Evolutionary conservation across 2,329 filamentous ascomycete genomes (phyloP), one percentile per base, ranked within the genome.

Genomic region (Phaeophleospora eucalypticola): DNA sequence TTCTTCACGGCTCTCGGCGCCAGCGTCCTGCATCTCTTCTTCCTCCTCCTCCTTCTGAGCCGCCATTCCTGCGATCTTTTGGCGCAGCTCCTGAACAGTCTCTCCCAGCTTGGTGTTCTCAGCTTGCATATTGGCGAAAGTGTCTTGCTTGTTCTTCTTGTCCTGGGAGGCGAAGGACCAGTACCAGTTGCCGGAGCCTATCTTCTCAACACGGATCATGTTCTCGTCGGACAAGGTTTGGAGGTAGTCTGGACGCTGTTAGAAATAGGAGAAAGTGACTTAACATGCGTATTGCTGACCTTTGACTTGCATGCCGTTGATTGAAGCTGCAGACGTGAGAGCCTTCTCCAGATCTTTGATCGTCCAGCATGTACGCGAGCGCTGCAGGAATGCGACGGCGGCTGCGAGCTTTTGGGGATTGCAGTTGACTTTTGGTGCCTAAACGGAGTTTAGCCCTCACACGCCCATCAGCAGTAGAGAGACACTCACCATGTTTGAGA

Each of bases 181-280:
- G 67, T 85, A 86, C 82, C 82, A 86, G 63, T 86, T 86, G 20
- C 81, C 82, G 53, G 75, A 82, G 36, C 82, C 83, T 57, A 86
- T 86, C 65, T 85, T 86, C 68, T 86, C 82, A 20, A 83, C 77
- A 15, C 75, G 75, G 51, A 86, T 77, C 57, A 77, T 74, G 57
- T 72, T 73, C 46, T 86, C 83, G 58, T 84, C 80, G 7, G 72
- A 69, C 16, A 86, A 73, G 3, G 74, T 70, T 61, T 83, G 80
- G 15, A 86, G 68, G 59, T 81, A 83, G 58, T 86, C 83, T 65
- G 45, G 16, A n/a, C n/a, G n/a, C n/a, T n/a, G n/a, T n/a, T n/a
- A 46, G n/a, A n/a, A n/a, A n/a, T n/a, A n/a, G n/a, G n/a, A n/a
- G n/a, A n/a, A n/a, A n/a, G n/a, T n/a, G n/a, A n/a, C n/a, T n/a